A percentile compares a stretch with the other conserved stretches of the same genome.
phyloP scores from a whole-genome alignment of 2,329 filamentous ascomycete genomes.

The Aspergillus terreus region DNA sequence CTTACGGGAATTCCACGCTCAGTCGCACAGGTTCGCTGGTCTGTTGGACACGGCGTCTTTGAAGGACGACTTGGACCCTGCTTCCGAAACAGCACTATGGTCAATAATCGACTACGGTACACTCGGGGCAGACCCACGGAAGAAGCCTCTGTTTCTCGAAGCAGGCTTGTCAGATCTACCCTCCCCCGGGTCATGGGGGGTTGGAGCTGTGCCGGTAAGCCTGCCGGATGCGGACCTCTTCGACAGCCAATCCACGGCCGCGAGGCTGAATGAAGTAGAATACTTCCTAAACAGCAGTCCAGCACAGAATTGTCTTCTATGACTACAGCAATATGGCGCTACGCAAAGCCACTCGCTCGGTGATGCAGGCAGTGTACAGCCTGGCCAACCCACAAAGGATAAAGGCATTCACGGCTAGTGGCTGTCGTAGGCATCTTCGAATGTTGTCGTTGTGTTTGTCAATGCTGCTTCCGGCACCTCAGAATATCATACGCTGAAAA shows the following conservation, averaged over 20 bases:
- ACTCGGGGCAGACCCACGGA: not conserved
- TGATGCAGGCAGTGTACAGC: too few relatives aligned
- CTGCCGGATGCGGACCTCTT: not conserved
- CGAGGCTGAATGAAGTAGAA: not conserved
- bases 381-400: too few relatives aligned
- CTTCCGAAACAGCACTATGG: constrained; percentile 14
- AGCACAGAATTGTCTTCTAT: not conserved
- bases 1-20: constrained; percentile 20
- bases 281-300: not conserved
- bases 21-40: constrained; percentile 12
- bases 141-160: not conserved
- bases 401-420: too few relatives aligned
- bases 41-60: constrained; percentile 16
- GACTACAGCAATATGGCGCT: not conserved
- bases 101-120: constrained; percentile 21
- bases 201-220: not conserved
- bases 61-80: constrained; percentile 15
- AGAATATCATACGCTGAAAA: too few relatives aligned
- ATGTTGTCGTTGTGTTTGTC: too few relatives aligned
- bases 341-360: too few relatives aligned
- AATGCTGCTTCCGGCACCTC: too few relatives aligned
- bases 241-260: not conserved
- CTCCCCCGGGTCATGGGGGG: not conserved
- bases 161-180: not conserved
- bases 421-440: not conserved